Base-by-base conservation (phyloP, 768 basidiomycete genomes). In the Lentinula guzmanii region DNA sequence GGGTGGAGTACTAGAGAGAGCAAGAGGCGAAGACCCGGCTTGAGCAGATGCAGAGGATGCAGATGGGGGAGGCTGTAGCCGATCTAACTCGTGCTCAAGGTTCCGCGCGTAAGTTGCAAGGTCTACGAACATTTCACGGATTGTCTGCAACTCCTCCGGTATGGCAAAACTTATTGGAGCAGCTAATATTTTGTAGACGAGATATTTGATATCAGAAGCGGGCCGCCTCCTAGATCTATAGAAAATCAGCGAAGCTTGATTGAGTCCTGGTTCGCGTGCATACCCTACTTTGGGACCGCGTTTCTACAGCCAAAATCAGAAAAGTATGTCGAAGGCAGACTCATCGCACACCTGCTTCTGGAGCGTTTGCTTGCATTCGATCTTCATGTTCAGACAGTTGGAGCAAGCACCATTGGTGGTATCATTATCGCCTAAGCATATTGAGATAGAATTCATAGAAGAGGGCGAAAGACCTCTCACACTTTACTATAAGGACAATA, bases 231-330 rank as follows among this genome's bases (percentile, higher is more conserved):
- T 54, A n/a, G 53, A 54, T 37, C 53, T 54, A 52, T 7, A 9
- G 37, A 21, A 8, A 15, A 13, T 37, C n/a, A 54, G 34, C 37
- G 7, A 39, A 16, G 11, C 8, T 13, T 37, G 0, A 21, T 54
- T 9, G 16, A 39, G 1, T 39, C 6, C 35, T 21, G 4, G 24
- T 15, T 11, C 39, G 2, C 2, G 7, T 9, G 10, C 53, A 5
- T 18, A 54, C 53, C 53, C 53, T 37, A 39, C 35, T 39, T 54
- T 54, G 37, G 53, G 53, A n/a, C 53, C 53, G n/a, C 53, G 53
- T 54, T 54, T 54, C 53, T 54, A 16, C n/a, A 11, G 9, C 1
- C 16, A 39, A 37, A 34, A 16, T 31, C n/a, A 16, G 16, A 18
- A 34, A 24, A 11, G 11, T 39, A 39, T 10, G 11, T 13, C 34